Base-by-base conservation (phyloP, 352 stramenopile genomes). In the Pythium folliculosum region DNA sequence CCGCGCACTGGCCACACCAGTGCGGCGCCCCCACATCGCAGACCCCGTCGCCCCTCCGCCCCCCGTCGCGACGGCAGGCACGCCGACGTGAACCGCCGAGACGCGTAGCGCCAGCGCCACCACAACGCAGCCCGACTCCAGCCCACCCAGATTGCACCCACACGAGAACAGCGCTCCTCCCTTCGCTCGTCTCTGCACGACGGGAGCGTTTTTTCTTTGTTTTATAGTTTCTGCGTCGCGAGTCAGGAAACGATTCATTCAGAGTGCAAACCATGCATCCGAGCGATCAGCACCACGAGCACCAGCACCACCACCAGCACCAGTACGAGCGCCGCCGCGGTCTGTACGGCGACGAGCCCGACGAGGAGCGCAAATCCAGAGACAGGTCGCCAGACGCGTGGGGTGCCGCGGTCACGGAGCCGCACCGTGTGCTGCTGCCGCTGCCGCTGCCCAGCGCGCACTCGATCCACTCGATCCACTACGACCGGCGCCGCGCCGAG, bases 1-100 rank as follows among this genome's bases (percentile, higher is more conserved):
- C 35, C 35, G 12, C 25, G 47, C 48, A 66, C 62, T 69, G 62
- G 51, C 55, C 62, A 63, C 49, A 68, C 52, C 61, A 69, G 58
- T 9, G 35, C 37, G 22, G 30, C 3, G 54, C 12, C 23, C 43
- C 30, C 43, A 35, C 21, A n/a, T 35, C 10, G 13, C 40, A 25
- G 22, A 40, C 40, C 14, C 19, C 35, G 38, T n/a, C n/a, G n/a
- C n/a, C n/a, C n/a, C n/a, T n/a, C n/a, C n/a, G n/a, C n/a, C n/a
- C 40, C 14, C 19, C 35, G 38, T 32, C 27, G 27, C 27, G 27
- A 32, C 27, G 19, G 22, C 27, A 65, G 21, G 51, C 9, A 7
- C 6, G 17, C 19, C 10, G n/a, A 22, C n/a, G 45, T 32, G 38
- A 67, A 61, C 51, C 50, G 38, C 55, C 60, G 49, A n/a, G 37